These are phyloP conservation scores for Beauveria caledonica DNA, from an alignment of 2,329 filamentous ascomycete genomes.

Conservation along the genomic window DNA sequence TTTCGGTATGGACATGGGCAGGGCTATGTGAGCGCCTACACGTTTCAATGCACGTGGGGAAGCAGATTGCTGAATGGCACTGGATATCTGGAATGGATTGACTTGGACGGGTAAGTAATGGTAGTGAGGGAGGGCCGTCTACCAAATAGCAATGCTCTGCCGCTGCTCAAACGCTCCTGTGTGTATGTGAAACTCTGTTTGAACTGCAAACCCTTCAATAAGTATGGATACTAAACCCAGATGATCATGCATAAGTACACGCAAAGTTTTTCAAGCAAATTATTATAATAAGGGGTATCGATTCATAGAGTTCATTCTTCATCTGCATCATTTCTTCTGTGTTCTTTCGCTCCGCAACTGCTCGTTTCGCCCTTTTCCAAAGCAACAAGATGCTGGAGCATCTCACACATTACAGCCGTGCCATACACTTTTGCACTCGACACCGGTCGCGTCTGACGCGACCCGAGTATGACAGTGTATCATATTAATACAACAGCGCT, in stretches of 20 bases:
- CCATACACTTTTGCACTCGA: not conserved
- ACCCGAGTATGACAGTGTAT: not conserved
- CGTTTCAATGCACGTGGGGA: not conserved
- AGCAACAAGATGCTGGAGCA: not conserved
- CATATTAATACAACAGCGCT: not conserved
- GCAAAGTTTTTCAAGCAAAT: too few relatives aligned
- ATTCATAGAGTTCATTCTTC: not conserved
- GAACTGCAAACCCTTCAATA: too few relatives aligned
- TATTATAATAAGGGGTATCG: not conserved
- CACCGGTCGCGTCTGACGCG: not conserved
- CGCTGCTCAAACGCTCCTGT: too few relatives aligned
- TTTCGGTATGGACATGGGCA: not conserved
- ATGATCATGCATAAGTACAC: too few relatives aligned
- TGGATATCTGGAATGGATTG: not conserved
- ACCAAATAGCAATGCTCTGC: not conserved
- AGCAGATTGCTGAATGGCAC: not conserved
- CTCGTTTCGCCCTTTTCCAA: not conserved
- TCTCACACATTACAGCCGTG: not conserved
- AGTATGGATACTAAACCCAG: too few relatives aligned
- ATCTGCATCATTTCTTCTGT: not conserved
- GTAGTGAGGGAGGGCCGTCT: not conserved
- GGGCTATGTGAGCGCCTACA: not conserved
- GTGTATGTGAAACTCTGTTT: too few relatives aligned
- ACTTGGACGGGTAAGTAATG: not conserved
- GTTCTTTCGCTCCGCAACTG: not conserved